Evolutionary conservation across 345 rosid species (phyloP).

Genomic region (Zanthoxylum bungeanum): DNA sequence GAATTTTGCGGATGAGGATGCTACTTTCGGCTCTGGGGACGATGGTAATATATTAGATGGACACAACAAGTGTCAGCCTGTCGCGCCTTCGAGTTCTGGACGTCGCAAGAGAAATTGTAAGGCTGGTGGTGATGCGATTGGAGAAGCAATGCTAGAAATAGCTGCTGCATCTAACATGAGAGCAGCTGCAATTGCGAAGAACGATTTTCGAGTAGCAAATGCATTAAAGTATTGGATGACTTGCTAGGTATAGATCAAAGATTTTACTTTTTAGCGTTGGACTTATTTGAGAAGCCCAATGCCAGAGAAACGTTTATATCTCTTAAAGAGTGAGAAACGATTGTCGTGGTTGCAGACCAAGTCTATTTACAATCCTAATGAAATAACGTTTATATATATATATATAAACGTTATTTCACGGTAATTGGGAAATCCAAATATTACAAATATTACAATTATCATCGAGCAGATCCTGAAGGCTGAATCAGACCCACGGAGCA

Average conservation of each 20-base stretch:
- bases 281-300: constrained; percentile 66
- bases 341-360: constrained; percentile 68
- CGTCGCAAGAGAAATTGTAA: constrained; percentile 63
- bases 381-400: no score
- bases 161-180: constrained; percentile 82
- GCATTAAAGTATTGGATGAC: constrained; percentile 75
- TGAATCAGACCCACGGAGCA: no score
- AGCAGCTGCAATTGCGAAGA: constrained; percentile 68
- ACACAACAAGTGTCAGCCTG: constrained; percentile 44
- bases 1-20: constrained; percentile 48
- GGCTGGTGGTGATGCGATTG: constrained; percentile 78
- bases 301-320: constrained; percentile 67
- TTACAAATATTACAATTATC: no score
- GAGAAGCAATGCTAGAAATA: constrained; percentile 90
- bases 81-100: constrained; percentile 38
- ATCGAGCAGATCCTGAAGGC: no score
- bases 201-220: constrained; percentile 74
- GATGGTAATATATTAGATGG: constrained; percentile 54
- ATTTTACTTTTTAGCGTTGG: constrained; percentile 66
- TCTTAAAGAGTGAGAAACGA: constrained; percentile 66
- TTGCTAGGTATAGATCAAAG: constrained; percentile 67
- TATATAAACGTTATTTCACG: no score
- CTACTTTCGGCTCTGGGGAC: constrained; percentile 55
- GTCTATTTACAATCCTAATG: no score
- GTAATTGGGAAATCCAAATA: no score